Conservation (phyloP, 1,284 basidiomycete species). For the Marasmius oreades region DNA sequence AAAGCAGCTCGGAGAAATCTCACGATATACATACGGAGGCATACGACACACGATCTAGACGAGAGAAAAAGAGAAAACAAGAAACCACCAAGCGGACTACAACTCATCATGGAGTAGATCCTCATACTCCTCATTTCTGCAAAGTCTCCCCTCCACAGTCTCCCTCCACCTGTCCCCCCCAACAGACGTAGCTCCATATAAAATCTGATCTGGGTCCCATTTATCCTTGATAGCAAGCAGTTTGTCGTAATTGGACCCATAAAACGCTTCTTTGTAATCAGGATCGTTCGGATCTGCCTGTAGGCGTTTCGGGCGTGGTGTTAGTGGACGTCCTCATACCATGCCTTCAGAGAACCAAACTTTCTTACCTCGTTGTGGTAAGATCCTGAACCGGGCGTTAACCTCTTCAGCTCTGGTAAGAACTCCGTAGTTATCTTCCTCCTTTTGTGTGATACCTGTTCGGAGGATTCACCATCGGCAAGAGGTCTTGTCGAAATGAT, state of each 20-base stretch:
- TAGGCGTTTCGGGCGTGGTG: not conserved
- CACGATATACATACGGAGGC: too few relatives aligned
- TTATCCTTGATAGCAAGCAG: slow-evolving; percentile 21
- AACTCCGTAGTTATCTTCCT: slow-evolving; percentile 12
- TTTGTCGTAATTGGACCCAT: slow-evolving; percentile 19
- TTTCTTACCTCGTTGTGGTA: slow-evolving; percentile 18
- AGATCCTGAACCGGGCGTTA: slow-evolving; percentile 14
- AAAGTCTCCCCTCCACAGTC: slow-evolving; percentile 17
- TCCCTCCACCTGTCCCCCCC: slow-evolving; percentile 22
- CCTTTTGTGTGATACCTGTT: not conserved
- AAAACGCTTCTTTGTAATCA: slow-evolving; percentile 20
- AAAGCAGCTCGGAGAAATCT: too few relatives aligned
- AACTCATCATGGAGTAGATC: too few relatives aligned
- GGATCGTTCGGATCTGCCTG: slow-evolving; percentile 20
- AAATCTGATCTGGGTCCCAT: slow-evolving; percentile 21
- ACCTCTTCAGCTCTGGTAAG: slow-evolving; percentile 9
- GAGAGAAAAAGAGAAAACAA: too few relatives aligned
- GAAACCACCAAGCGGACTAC: too few relatives aligned
- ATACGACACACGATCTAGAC: too few relatives aligned
- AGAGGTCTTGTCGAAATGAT: slow-evolving; percentile 2
- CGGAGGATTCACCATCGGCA: slow-evolving; percentile 1
- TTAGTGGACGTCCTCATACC: not conserved
- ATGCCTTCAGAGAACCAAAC: not conserved
- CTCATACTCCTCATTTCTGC: not conserved
- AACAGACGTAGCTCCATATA: slow-evolving; percentile 21